Percentiles rank a stretch among this genome's conserved stretches.
Conservation (phyloP, 1,284 basidiomycete species). For the Ustilago tritici region DNA sequence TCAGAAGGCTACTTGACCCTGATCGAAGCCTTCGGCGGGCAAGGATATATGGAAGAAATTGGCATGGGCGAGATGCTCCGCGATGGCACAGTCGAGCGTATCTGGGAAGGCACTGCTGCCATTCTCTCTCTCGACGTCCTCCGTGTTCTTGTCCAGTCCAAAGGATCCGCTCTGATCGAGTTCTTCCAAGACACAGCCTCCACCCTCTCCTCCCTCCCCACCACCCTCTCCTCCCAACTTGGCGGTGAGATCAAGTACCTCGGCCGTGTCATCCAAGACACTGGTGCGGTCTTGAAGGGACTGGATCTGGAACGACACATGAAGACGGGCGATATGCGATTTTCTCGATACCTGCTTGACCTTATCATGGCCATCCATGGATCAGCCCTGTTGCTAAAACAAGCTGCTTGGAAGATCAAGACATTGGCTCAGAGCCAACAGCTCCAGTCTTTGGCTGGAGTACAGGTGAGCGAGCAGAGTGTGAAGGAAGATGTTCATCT, state of each 20-base stretch:
- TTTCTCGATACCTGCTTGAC: slow-evolving; percentile 46
- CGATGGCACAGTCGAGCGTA: slow-evolving; percentile 80
- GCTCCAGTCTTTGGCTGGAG: slow-evolving; percentile 30
- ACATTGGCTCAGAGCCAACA: slow-evolving; percentile 4
- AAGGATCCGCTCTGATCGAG: slow-evolving; percentile 69
- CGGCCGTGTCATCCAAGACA: slow-evolving; percentile 8
- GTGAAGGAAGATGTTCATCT: slow-evolving; percentile 32
- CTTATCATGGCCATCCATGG: slow-evolving; percentile 41
- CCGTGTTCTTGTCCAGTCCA: slow-evolving; percentile 73
- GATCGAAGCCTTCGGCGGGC: slow-evolving; percentile 81
- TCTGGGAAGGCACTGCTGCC: slow-evolving; percentile 78
- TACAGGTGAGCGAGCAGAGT: slow-evolving; percentile 9
- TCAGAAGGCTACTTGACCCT: slow-evolving; percentile 78
- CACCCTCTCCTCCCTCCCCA: slow-evolving; percentile 25
- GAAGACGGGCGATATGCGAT: slow-evolving; percentile 34
- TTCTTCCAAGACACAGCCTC: slow-evolving; percentile 69
- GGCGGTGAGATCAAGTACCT: slow-evolving; percentile 25
- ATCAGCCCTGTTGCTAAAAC: slow-evolving; percentile 45
- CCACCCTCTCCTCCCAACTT: background rate
- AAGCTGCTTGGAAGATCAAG: slow-evolving; percentile 36
- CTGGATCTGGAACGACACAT: slow-evolving; percentile 31
- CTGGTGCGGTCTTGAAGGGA: slow-evolving; percentile 6
- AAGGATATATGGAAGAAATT: slow-evolving; percentile 85
- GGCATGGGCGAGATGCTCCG: slow-evolving; percentile 72
- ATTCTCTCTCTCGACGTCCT: slow-evolving; percentile 79